These are phyloP conservation scores for Paramecium pentaurelia DNA, from an alignment of 73 alveolate genomes.

Conservation along the genomic window DNA sequence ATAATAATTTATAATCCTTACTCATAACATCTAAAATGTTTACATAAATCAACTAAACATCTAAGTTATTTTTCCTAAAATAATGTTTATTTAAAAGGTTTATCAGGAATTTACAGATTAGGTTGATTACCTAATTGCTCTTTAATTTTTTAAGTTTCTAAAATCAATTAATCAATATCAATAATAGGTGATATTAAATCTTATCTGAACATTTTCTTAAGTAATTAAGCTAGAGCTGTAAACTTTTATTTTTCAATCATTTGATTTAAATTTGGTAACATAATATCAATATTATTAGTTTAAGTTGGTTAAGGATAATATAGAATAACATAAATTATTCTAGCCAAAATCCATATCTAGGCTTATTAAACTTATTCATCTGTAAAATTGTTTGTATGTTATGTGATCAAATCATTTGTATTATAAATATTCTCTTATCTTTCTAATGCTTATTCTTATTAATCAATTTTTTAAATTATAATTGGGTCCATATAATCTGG, in stretches of 20 bases:
- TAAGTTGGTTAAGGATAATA: background rate
- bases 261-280: background rate
- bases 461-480: background rate
- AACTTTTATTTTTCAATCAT: background rate
- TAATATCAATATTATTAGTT: background rate
- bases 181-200: background rate
- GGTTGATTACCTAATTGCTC: background rate
- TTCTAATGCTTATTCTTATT: background rate
- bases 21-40: background rate
- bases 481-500: conserved; percentile 39
- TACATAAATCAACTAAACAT: background rate
- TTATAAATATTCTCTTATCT: background rate
- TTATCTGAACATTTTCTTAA: conserved; percentile 9
- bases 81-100: background rate
- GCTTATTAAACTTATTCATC: background rate
- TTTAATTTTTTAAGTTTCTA: background rate
- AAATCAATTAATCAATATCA: background rate
- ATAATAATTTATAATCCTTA: background rate
- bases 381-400: background rate
- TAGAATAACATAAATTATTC: background rate
- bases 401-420: background rate
- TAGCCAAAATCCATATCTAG: background rate
- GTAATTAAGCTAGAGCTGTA: background rate
- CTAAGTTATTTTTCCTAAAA: background rate
- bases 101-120: background rate